Base-by-base conservation (phyloP, 345 rosid species). In the Populus alba region DNA sequence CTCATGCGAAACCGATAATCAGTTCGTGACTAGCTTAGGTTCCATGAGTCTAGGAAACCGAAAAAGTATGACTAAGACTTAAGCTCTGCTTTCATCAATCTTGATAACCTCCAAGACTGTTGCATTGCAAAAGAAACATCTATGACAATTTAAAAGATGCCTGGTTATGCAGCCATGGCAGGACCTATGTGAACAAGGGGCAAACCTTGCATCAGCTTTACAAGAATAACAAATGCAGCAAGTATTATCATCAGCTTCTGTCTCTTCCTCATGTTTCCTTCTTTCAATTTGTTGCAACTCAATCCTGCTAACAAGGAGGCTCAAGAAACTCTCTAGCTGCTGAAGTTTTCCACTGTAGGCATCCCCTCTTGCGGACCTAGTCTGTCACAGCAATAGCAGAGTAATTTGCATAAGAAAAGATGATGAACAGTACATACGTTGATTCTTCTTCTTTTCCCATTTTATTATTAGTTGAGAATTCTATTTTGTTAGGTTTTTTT, bases 61-160 rank as follows among this genome's bases (percentile, higher is more conserved):
- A 38, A 67, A 70, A 33, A 1, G 10, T 53, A 75, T 20, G 35
- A 33, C 47, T 2, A 37, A 9, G 23, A 59, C 61, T 72, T 27
- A 80, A 47, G 31, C 70, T 3, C 37, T 83, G 47, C 61, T 73
- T 71, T 78, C 81, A 41, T 72, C 75, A 29, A 81, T 78, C 83
- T 83, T 88, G 55, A 87, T 66, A 20, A 93, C 95, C 25, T 91
- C 92, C 47, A 72, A 53, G 63, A 96, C 93, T 0, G 94, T 88
- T 31, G 94, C 97, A 47, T 94, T 92, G 93, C 99, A 96, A 73
- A 96, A 94, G 89, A 93, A 96, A 80, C 99, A 96, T 86, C 98
- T 88, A 81, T 89, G 87, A 79, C 97, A 92, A 33, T 96, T 96
- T 25, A 92, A 86, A 77, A 91, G 97, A 86, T 96, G 99, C 72